These are phyloP conservation scores for Thymus mandschuricus DNA, from an alignment of 257 asterid species.

Conservation along the genomic window DNA sequence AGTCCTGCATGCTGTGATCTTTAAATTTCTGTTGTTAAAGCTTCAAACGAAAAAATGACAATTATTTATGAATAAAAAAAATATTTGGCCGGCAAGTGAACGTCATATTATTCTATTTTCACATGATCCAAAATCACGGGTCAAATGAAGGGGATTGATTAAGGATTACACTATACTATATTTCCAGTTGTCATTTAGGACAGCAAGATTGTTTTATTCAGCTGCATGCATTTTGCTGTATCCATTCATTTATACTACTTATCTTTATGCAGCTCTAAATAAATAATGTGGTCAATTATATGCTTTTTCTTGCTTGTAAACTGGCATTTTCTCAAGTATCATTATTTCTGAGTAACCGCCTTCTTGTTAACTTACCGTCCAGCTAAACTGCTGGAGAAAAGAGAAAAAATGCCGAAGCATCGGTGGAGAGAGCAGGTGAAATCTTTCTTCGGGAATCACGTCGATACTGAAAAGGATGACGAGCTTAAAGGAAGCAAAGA, in stretches of 20 bases:
- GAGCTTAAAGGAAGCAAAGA: constrained; percentile 72
- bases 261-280: not conserved
- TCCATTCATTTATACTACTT: not conserved
- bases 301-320: not conserved
- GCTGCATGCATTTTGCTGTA: not conserved
- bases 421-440: constrained; percentile 49
- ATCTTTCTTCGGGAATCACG: constrained; percentile 53
- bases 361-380: constrained; percentile 17
- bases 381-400: constrained; percentile 37
- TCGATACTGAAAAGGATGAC: constrained; percentile 66
- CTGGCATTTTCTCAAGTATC: not conserved
- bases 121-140: constrained; percentile 16
- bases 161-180: not conserved
- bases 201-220: constrained; percentile 20
- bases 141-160: constrained; percentile 24
- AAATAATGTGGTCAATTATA: no score
- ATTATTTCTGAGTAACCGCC: constrained; percentile 20
- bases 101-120: not conserved
- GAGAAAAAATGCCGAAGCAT: constrained; percentile 63
- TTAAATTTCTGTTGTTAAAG: no score
- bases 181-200: constrained; percentile 10
- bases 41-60: no score
- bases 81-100: constrained; percentile 3
- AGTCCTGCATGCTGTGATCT: no score
- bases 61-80: not conserved